Evolutionary conservation across 306 rosid species (phyloP).

Genomic region (Acacia melanoxylon): DNA sequence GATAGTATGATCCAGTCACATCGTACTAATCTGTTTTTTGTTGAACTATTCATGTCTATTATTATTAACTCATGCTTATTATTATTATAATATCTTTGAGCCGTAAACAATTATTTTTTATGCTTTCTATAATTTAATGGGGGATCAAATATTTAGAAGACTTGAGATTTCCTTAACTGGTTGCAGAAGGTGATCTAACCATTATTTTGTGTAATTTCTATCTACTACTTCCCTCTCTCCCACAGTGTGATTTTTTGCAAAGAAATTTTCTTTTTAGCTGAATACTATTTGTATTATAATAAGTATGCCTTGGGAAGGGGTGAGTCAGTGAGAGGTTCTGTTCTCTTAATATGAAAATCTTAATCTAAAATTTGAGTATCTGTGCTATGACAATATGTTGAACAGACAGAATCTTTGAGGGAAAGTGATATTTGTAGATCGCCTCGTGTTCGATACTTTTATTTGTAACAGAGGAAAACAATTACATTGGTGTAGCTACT

Average conservation of each 20-base stretch:
- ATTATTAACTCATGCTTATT: background rate
- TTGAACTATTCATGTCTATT: background rate
- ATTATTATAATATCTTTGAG: background rate
- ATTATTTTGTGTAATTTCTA: background rate
- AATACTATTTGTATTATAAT: background rate
- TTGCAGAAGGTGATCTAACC: background rate
- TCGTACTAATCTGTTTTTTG: background rate
- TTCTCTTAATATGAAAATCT: background rate
- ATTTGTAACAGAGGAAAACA: background rate
- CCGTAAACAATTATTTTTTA: constrained; percentile 1
- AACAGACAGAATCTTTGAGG: background rate
- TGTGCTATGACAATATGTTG: background rate
- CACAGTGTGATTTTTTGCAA: background rate
- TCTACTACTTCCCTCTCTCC: background rate
- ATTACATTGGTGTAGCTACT: background rate
- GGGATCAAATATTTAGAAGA: background rate
- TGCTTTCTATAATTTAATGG: background rate
- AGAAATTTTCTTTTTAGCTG: background rate
- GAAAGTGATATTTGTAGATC: background rate
- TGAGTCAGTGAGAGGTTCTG: background rate
- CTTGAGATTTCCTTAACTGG: background rate
- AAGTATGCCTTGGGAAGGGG: background rate
- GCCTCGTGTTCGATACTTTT: background rate
- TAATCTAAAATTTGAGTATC: background rate
- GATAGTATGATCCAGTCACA: background rate